Conservation (phyloP, 2,329 filamentous ascomycete species). For the Torrubiellomyces zombiae region DNA sequence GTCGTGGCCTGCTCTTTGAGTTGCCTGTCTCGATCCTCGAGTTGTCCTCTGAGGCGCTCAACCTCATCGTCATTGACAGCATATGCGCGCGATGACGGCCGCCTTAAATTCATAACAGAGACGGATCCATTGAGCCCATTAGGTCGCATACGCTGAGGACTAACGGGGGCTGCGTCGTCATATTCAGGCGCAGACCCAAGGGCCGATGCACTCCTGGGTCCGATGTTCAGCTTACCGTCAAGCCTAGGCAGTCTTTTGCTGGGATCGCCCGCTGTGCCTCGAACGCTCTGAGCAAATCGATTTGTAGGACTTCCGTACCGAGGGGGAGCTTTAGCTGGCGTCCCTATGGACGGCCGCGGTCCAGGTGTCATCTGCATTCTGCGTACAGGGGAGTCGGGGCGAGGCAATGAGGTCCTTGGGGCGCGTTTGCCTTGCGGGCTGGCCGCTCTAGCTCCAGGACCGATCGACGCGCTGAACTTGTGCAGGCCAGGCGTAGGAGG, state of each 20-base stretch:
- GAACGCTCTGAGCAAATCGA: constrained; percentile 47
- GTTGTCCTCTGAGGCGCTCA: constrained; percentile 51
- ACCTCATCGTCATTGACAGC: constrained; percentile 51
- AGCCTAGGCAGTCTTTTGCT: constrained; percentile 34
- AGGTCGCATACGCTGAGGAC: constrained; percentile 32
- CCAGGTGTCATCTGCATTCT: constrained; percentile 47
- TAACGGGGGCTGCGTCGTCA: constrained; percentile 41
- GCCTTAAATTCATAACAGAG: constrained; percentile 36
- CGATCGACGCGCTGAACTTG: constrained; percentile 81
- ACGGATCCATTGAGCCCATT: constrained; percentile 38
- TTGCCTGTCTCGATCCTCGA: constrained; percentile 74
- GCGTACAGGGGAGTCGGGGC: constrained; percentile 73
- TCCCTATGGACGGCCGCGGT: constrained; percentile 37
- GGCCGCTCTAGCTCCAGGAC: constrained; percentile 47
- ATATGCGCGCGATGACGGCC: constrained; percentile 37
- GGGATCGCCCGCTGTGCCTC: constrained; percentile 43
- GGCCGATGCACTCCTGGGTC: constrained; percentile 42
- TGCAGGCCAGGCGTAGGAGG: constrained; percentile 49
- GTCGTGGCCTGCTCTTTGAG: constrained; percentile 75
- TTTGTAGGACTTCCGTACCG: constrained; percentile 28
- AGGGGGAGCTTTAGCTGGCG: constrained; percentile 18
- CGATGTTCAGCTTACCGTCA: constrained; percentile 33
- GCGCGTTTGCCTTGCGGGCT: constrained; percentile 54
- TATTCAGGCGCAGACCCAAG: constrained; percentile 33
- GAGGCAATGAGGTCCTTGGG: constrained; percentile 60